These are phyloP conservation scores for Xylaria sp. DNA, from an alignment of 2,329 filamentous ascomycete genomes.

Conservation along the genomic window DNA sequence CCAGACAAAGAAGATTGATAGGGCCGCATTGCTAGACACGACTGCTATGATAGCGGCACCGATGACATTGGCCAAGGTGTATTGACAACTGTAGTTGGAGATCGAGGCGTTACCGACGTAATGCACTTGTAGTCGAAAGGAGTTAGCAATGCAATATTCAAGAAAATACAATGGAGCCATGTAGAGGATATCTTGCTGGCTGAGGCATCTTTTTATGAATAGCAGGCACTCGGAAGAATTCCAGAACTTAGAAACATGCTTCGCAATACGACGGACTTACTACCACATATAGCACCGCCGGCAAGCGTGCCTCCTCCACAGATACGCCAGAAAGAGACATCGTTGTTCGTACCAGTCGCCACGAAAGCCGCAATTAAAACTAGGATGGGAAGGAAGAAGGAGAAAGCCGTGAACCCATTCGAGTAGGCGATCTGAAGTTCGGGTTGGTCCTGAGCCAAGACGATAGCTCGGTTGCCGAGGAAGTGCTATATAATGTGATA, in stretches of 20 bases:
- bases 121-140: slow-evolving; percentile 66
- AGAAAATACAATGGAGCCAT: neutral
- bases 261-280: slow-evolving; percentile 24
- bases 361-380: slow-evolving; percentile 80
- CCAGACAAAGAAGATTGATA: slow-evolving; percentile 82
- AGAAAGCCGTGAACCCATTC: slow-evolving; percentile 76
- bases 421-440: slow-evolving; percentile 80
- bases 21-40: slow-evolving; percentile 74
- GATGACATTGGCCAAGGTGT: slow-evolving; percentile 68
- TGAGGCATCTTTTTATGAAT: too few species aligned
- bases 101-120: slow-evolving; percentile 89
- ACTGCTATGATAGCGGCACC: slow-evolving; percentile 79
- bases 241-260: neutral
- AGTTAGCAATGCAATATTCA: slow-evolving; percentile 1
- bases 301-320: slow-evolving; percentile 73
- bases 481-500: slow-evolving; percentile 69
- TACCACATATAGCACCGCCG: slow-evolving; percentile 80
- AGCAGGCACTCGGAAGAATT: neutral
- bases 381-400: slow-evolving; percentile 81
- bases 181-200: too few species aligned
- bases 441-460: slow-evolving; percentile 70
- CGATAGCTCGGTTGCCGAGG: slow-evolving; percentile 82
- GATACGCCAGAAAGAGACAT: slow-evolving; percentile 68
- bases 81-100: slow-evolving; percentile 76
- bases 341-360: slow-evolving; percentile 70